These are phyloP conservation scores for Boletus fagicola DNA, from an alignment of 768 basidiomycete genomes.

Conservation along the genomic window DNA sequence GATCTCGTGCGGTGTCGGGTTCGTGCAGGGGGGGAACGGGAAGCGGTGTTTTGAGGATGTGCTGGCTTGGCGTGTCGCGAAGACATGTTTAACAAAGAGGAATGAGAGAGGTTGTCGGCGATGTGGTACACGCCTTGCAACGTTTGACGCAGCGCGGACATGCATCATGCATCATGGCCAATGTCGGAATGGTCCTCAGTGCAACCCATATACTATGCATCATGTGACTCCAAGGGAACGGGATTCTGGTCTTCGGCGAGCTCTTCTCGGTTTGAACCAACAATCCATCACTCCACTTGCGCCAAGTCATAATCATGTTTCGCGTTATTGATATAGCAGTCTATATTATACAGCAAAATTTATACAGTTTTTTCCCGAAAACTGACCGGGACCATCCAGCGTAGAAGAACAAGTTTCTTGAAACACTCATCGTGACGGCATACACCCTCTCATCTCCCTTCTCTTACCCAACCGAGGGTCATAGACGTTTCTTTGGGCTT, in stretches of 20 bases:
- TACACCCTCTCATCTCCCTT: no score
- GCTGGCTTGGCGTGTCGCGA: constrained; percentile 7
- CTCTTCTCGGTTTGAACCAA: no score
- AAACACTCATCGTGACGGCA: neutral
- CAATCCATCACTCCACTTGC: no score
- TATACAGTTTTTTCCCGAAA: neutral
- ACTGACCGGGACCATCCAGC: neutral
- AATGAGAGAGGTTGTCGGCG: neutral
- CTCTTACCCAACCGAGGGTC: neutral
- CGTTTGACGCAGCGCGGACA: neutral
- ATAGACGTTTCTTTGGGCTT: neutral
- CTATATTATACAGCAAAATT: no score
- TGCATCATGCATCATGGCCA: constrained; percentile 3
- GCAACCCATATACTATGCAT: neutral
- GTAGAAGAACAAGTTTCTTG: neutral
- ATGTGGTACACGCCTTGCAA: neutral
- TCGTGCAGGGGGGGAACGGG: constrained; percentile 52
- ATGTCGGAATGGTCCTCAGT: neutral
- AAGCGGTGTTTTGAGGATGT: constrained; percentile 22
- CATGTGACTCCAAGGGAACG: neutral
- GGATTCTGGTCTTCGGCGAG: neutral
- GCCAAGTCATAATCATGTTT: neutral
- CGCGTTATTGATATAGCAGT: no score
- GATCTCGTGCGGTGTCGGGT: constrained; percentile 68
- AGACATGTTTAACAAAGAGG: neutral